Conservation (phyloP, 2,329 filamentous ascomycete species). For the Pseudopyrenochaeta lycopersici region DNA sequence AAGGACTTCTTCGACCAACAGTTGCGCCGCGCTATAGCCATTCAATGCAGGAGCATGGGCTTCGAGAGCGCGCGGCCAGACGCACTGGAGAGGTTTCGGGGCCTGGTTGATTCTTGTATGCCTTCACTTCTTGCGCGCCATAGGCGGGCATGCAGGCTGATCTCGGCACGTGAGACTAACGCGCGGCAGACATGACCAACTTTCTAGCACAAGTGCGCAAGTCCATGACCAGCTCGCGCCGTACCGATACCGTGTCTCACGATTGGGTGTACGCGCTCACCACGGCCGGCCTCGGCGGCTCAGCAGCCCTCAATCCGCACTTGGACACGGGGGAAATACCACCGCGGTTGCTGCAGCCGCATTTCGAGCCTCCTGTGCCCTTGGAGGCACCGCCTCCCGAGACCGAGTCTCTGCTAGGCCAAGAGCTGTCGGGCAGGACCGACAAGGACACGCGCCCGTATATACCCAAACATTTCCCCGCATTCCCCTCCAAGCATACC, state of each 20-base stretch:
- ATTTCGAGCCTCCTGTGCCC: slow-evolving; percentile 53
- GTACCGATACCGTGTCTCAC: slow-evolving; percentile 64
- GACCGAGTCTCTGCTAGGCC: slow-evolving; percentile 60
- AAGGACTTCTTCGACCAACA: slow-evolving; percentile 63
- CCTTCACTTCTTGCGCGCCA: slow-evolving; percentile 26
- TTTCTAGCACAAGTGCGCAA: slow-evolving; percentile 63
- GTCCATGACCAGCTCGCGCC: slow-evolving; percentile 66
- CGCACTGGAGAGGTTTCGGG: slow-evolving; percentile 65
- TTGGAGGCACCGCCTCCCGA: slow-evolving; percentile 52
- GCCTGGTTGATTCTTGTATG: slow-evolving; percentile 68
- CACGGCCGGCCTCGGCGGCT: slow-evolving; percentile 49
- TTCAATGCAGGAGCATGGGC: slow-evolving; percentile 60
- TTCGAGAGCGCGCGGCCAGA: slow-evolving; percentile 65
- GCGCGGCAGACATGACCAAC: slow-evolving; percentile 60
- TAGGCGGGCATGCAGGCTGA: slow-evolving; percentile 1
- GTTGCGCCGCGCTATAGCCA: slow-evolving; percentile 64
- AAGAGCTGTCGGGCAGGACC: slow-evolving; percentile 58
- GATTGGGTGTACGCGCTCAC: slow-evolving; percentile 67
- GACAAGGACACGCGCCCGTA: slow-evolving; percentile 60
- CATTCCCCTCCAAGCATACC: slow-evolving; percentile 70
- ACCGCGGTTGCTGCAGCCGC: slow-evolving; percentile 47
- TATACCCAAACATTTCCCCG: slow-evolving; percentile 68
- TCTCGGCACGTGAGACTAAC: slow-evolving; percentile 23
- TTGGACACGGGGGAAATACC: slow-evolving; percentile 52
- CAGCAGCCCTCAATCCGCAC: slow-evolving; percentile 51